phyloP scores from a whole-genome alignment of 2,329 filamentous ascomycete genomes.

The Xylariaceae sp. region DNA sequence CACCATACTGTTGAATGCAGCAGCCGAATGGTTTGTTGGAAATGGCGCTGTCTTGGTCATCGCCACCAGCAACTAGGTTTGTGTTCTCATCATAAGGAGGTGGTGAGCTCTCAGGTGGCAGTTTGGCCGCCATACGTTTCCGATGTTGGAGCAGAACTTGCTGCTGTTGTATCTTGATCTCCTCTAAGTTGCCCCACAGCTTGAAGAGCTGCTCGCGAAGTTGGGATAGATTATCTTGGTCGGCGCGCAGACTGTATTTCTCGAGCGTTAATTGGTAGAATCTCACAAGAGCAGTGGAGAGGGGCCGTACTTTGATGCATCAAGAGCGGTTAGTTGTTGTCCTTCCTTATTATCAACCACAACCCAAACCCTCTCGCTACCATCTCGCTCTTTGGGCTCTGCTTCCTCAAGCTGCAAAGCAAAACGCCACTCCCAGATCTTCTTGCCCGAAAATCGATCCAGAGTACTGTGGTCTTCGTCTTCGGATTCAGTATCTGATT shows the following conservation, averaged over 20 bases:
- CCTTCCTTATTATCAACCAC: conserved; percentile 60
- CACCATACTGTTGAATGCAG: conserved; percentile 69
- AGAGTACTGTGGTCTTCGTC: conserved; percentile 27
- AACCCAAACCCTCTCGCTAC: conserved; percentile 58
- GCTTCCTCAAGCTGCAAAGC: conserved; percentile 74
- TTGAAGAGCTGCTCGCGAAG: conserved; percentile 71
- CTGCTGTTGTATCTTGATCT: conserved; percentile 51
- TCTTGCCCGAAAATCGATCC: conserved; percentile 25
- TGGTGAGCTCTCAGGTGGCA: conserved; percentile 38
- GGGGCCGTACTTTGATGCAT: conserved; percentile 43
- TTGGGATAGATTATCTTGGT: conserved; percentile 44
- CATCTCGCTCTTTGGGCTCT: conserved; percentile 32
- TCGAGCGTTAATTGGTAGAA: conserved; percentile 6
- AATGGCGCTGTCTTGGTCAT: conserved; percentile 25
- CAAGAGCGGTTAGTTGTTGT: conserved; percentile 47
- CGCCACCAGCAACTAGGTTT: neutral
- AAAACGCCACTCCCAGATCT: conserved; percentile 80
- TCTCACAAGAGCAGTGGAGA: neutral
- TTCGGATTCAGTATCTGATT: conserved; percentile 28
- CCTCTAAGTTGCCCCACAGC: conserved; percentile 84
- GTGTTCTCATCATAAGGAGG: conserved; percentile 2
- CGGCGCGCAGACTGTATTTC: conserved; percentile 51
- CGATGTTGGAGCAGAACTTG: conserved; percentile 25
- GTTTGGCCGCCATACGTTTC: conserved; percentile 24
- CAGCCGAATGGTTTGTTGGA: conserved; percentile 64